phyloP scores from a whole-genome alignment of 768 basidiomycete species.

The Tylopilus plumbeoviolaceoides region DNA sequence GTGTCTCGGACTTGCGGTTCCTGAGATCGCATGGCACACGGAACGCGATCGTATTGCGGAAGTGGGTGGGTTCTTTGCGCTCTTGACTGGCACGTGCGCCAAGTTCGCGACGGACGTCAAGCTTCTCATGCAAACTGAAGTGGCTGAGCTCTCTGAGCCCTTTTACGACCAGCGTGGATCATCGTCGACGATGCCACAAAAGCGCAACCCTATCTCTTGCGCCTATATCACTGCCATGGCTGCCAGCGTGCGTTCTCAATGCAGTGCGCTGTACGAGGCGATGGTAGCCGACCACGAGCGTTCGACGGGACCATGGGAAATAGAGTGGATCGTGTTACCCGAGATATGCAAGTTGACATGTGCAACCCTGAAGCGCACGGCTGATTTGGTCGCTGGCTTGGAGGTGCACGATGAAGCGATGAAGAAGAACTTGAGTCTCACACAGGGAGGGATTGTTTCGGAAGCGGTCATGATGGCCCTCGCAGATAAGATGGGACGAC shows the following conservation, averaged over 20 bases:
- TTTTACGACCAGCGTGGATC: slow-evolving; percentile 42
- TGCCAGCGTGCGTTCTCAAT: slow-evolving; percentile 38
- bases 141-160: slow-evolving; percentile 43
- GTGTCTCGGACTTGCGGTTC: slow-evolving; percentile 16
- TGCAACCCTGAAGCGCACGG: slow-evolving; percentile 36
- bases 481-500: slow-evolving; percentile 40
- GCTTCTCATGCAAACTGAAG: slow-evolving; percentile 46
- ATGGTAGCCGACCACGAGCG: slow-evolving; percentile 49
- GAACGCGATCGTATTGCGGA: slow-evolving; percentile 44
- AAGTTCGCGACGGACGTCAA: slow-evolving; percentile 45
- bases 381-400: slow-evolving; percentile 34
- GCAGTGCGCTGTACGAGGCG: slow-evolving; percentile 39
- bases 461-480: slow-evolving; percentile 49
- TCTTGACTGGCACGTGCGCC: slow-evolving; percentile 42
- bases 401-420: slow-evolving; percentile 40
- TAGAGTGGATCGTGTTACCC: slow-evolving; percentile 47
- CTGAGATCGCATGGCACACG: slow-evolving; percentile 36
- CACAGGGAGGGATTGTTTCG: slow-evolving; percentile 39
- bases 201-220: slow-evolving; percentile 44
- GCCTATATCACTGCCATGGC: slow-evolving; percentile 44
- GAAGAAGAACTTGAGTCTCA: slow-evolving; percentile 37
- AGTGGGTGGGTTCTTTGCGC: slow-evolving; percentile 40
- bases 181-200: slow-evolving; percentile 49
- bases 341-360: slow-evolving; percentile 43
- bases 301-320: slow-evolving; percentile 47